Evolutionary conservation across 1,284 basidiomycete species (phyloP).

Genomic region (Rhizoctonia solani): DNA sequence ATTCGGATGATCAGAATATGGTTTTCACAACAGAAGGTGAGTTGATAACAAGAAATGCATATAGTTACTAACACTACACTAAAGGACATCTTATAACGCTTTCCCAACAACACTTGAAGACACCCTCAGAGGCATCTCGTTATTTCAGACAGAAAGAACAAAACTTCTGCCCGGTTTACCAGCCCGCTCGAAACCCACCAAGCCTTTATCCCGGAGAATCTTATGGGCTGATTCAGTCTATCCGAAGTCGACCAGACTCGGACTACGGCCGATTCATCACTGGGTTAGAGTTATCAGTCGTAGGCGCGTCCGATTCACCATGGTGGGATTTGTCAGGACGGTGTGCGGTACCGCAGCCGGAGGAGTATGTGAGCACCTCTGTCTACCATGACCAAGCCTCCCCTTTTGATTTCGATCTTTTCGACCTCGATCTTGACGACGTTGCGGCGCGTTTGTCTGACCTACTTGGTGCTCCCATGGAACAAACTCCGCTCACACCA

Average conservation of each 20-base stretch:
- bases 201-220: slow-evolving; percentile 45
- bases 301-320: slow-evolving; percentile 40
- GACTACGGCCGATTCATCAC: slow-evolving; percentile 78
- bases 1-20: slow-evolving; percentile 75
- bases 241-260: slow-evolving; percentile 69
- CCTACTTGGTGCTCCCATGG: slow-evolving; percentile 10
- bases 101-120: slow-evolving; percentile 56
- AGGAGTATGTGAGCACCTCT: slow-evolving; percentile 63
- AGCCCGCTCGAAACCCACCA: slow-evolving; percentile 49
- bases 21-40: slow-evolving; percentile 86
- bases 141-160: slow-evolving; percentile 58
- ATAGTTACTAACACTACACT: not conserved
- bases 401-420: slow-evolving; percentile 26
- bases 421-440: slow-evolving; percentile 10
- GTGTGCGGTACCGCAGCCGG: slow-evolving; percentile 71
- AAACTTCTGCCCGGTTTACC: slow-evolving; percentile 65
- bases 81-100: slow-evolving; percentile 76
- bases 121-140: slow-evolving; percentile 61
- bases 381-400: slow-evolving; percentile 18
- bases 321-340: slow-evolving; percentile 68
- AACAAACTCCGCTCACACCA: not conserved
- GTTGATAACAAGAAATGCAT: not conserved
- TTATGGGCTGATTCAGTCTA: slow-evolving; percentile 63
- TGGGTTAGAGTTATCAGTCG: slow-evolving; percentile 43
- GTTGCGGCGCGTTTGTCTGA: slow-evolving; percentile 26